A percentile compares a stretch with the other conserved stretches of the same genome.
Conservation (phyloP, 805 yeast species). For the Candida oleophila region DNA sequence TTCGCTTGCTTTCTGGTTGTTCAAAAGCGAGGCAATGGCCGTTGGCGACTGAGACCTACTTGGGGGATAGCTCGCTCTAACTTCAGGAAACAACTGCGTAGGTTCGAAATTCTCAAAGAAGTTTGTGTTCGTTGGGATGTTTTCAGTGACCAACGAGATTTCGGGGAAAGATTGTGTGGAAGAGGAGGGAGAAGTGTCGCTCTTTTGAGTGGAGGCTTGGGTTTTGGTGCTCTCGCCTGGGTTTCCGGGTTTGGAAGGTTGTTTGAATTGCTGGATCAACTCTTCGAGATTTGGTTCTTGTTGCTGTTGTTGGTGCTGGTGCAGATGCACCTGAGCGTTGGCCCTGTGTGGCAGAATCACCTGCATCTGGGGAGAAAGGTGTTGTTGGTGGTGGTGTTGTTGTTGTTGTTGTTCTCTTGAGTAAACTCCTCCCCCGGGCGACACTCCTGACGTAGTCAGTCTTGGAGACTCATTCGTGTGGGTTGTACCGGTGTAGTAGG, state of each 20-base stretch:
- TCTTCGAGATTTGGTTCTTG: slow-evolving; percentile 27
- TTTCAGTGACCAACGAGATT: slow-evolving; percentile 55
- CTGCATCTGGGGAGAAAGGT: neutral
- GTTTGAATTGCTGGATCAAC: slow-evolving; percentile 33
- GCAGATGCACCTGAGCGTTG: slow-evolving; percentile 5
- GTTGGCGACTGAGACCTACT: slow-evolving; percentile 39
- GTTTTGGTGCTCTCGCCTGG: neutral
- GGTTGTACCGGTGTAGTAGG: slow-evolving; percentile 13
- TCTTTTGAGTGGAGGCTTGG: slow-evolving; percentile 6
- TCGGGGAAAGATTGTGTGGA: slow-evolving; percentile 45
- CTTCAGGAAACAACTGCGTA: slow-evolving; percentile 52
- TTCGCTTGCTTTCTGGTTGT: neutral
- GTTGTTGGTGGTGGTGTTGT: neutral
- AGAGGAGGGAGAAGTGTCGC: slow-evolving; percentile 34
- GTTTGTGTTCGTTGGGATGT: slow-evolving; percentile 44
- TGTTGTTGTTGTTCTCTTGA: slow-evolving; percentile 9
- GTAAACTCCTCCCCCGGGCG: slow-evolving; percentile 26
- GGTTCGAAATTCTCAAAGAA: slow-evolving; percentile 56
- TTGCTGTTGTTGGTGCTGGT: neutral
- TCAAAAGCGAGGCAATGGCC: neutral
- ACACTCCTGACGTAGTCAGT: slow-evolving; percentile 22
- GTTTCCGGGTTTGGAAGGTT: slow-evolving; percentile 1
- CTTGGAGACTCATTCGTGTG: slow-evolving; percentile 10
- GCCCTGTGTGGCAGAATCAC: neutral
- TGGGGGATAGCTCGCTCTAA: slow-evolving; percentile 29